Conservation (phyloP, 2,329 filamentous ascomycete genomes). For the Alternaria solani region DNA sequence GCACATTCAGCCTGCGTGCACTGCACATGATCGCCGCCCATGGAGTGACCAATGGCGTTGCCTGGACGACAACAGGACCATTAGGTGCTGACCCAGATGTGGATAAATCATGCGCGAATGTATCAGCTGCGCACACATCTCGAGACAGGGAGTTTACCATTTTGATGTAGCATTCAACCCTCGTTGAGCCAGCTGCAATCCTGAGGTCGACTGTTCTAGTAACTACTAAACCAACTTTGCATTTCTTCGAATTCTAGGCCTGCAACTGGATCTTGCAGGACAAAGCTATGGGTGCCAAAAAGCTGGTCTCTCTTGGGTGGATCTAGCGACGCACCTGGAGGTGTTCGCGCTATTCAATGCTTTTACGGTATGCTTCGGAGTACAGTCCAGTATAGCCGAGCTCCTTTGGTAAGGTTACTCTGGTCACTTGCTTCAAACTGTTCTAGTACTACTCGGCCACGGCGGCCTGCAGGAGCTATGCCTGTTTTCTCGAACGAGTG, state of each 20-base stretch:
- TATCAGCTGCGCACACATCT: neutral
- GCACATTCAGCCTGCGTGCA: neutral
- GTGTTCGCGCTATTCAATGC: neutral
- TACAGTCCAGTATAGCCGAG: neutral
- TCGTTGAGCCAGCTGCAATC: neutral
- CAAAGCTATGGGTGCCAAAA: neutral
- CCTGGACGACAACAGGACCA: neutral
- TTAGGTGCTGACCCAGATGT: neutral
- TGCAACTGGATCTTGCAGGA: neutral
- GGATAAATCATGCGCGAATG: neutral
- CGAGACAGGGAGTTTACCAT: neutral
- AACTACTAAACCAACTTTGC: neutral
- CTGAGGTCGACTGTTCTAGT: neutral
- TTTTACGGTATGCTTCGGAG: neutral
- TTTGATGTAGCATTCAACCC: neutral
- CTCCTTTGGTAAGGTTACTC: neutral
- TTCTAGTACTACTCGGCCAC: neutral
- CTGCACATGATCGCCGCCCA: constrained; percentile 1
- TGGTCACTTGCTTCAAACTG: neutral
- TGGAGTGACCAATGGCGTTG: neutral
- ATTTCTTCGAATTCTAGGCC: neutral
- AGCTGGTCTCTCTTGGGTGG: neutral
- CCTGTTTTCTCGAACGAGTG: neutral
- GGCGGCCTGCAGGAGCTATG: neutral
- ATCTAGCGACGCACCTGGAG: neutral